A percentile compares a stretch with the other conserved stretches of the same genome.
Evolutionary conservation across 768 basidiomycete genomes (phyloP).

Genomic region (Botryobasidium botryosum): DNA sequence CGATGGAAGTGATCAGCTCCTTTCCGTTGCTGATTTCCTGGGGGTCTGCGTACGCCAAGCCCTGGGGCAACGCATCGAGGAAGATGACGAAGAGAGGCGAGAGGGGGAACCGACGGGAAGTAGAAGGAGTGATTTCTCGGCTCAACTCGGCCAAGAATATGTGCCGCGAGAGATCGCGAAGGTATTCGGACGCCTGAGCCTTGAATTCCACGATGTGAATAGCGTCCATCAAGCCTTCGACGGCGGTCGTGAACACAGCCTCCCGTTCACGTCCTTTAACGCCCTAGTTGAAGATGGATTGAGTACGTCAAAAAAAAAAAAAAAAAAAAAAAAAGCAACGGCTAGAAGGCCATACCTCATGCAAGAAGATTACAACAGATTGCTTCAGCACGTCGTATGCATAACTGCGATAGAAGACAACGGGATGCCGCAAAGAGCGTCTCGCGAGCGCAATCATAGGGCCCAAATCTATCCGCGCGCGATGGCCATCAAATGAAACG

Average conservation of each 20-base stretch:
- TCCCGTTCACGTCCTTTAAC: slow-evolving; percentile 56
- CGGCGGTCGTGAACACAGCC: slow-evolving; percentile 44
- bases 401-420: slow-evolving; percentile 23
- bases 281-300: slow-evolving; percentile 29
- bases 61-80: slow-evolving; percentile 64
- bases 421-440: slow-evolving; percentile 35
- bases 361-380: slow-evolving; percentile 49
- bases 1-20: slow-evolving; percentile 40
- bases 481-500: slow-evolving; percentile 53
- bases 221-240: slow-evolving; percentile 69
- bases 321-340: not conserved
- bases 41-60: slow-evolving; percentile 46
- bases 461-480: slow-evolving; percentile 45
- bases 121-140: slow-evolving; percentile 17
- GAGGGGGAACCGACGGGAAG: slow-evolving; percentile 9
- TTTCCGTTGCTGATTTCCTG: slow-evolving; percentile 45
- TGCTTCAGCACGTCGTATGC: slow-evolving; percentile 39
- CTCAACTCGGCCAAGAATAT: slow-evolving; percentile 64
- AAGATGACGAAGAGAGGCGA: slow-evolving; percentile 22
- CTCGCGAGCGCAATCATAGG: slow-evolving; percentile 50
- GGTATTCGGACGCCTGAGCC: slow-evolving; percentile 48
- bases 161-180: slow-evolving; percentile 49
- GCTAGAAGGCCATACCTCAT: slow-evolving; percentile 38
- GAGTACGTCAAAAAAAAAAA: slow-evolving; percentile 5
- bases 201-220: slow-evolving; percentile 51